Percentiles rank a stretch among this genome's conserved stretches.
phyloP scores from a whole-genome alignment of 768 basidiomycete species.

The Termitomyces sp. region DNA sequence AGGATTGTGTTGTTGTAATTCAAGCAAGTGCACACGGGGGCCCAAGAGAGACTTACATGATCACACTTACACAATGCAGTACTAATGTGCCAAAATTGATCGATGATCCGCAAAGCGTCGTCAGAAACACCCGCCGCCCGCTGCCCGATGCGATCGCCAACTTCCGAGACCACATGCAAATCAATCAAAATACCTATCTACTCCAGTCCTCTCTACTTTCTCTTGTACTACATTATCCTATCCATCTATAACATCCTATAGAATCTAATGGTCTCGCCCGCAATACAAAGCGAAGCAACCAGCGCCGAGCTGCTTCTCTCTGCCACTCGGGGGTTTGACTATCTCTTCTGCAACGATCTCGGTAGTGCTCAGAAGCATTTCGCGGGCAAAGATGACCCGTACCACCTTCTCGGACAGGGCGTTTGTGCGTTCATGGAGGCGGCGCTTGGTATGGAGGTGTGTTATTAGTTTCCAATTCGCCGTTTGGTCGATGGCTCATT shows the following conservation, averaged over 20 bases:
- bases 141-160: neutral
- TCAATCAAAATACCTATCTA: neutral
- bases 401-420: conserved; percentile 69
- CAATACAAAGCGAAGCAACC: neutral
- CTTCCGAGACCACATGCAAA: neutral
- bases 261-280: neutral
- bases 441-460: conserved; percentile 76
- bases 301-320: conserved; percentile 24
- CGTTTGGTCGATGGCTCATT: neutral
- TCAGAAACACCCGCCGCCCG: neutral
- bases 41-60: too few species aligned
- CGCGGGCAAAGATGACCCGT: conserved; percentile 49
- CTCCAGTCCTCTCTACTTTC: neutral
- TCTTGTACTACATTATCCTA: neutral
- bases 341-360: conserved; percentile 66
- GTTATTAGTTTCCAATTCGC: conserved; percentile 9
- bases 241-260: neutral
- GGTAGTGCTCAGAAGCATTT: conserved; percentile 48
- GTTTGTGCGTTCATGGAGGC: conserved; percentile 74
- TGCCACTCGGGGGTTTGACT: conserved; percentile 55
- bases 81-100: too few species aligned
- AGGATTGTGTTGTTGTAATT: too few species aligned
- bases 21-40: too few species aligned
- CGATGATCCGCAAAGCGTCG: neutral
- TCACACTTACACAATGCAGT: too few species aligned